Evolutionary conservation across 306 rosid genomes (phyloP), one percentile per base, ranked within the genome.

Genomic region (Albizia julibrissin): DNA sequence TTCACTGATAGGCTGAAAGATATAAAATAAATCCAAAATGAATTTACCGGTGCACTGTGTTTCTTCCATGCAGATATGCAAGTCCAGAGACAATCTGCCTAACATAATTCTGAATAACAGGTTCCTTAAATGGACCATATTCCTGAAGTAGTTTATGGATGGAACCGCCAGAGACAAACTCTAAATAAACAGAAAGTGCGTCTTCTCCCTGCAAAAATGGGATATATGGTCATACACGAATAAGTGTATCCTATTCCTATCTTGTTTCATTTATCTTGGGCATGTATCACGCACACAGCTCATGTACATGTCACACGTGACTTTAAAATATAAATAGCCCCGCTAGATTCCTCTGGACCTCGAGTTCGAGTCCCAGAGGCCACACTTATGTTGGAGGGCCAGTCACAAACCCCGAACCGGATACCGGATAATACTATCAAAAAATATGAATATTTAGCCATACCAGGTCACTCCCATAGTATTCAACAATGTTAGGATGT

Each of bases 401-500:
- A 37, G 1, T 1, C 40, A 37, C 6, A 1, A 6, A 37, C 40
- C 40, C 8, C 40, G 6, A 37, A 37, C 40, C 40, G 0, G 1
- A 37, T 37, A 37, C 40, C 40, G 6, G 40, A 37, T 37, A 6
- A 37, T 37, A 37, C 8, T 37, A 37, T 37, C 0, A 37, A 37
- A 50, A 77, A 82, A 31, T 12, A 19, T 8, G 67, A 80, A 73
- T 44, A 34, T 73, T 29, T 26, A 77, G 58, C 85, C 77, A 72
- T 92, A 95, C 99, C 98, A 89, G 86, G 87, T 95, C 99, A 86
- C 99, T 95, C 80, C 97, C 98, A 77, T 89, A 81, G 89, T 95
- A 95, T 81, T 89, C 97, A 81, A 95, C 99, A 71, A 95, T 92
- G 84, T 93, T 95, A 46, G 95, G 97, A 84, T 95, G 97, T 24